These are phyloP conservation scores for Cutaneotrichosporon sp. DNA, from an alignment of 1,284 basidiomycete genomes.

Conservation along the genomic window DNA sequence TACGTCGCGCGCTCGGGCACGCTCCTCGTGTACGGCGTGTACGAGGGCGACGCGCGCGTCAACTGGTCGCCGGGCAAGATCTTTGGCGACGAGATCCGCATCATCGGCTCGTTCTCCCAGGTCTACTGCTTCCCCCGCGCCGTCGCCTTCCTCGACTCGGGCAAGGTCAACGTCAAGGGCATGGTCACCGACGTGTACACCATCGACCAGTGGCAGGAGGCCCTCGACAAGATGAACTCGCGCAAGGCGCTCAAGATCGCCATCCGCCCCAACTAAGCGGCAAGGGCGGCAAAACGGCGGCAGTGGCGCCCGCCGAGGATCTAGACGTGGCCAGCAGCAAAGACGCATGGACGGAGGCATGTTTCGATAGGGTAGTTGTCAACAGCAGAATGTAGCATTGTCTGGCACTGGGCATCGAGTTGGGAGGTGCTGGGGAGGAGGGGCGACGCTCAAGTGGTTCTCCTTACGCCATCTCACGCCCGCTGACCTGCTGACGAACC, in stretches of 20 bases:
- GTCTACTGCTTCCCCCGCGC: slow-evolving; percentile 84
- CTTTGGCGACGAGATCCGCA: slow-evolving; percentile 80
- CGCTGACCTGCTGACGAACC: no score
- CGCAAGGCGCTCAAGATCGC: slow-evolving; percentile 55
- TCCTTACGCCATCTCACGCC: no score
- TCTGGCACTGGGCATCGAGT: no score
- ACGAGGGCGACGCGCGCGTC: slow-evolving; percentile 69
- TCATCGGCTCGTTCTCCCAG: slow-evolving; percentile 83
- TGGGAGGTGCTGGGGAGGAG: no score
- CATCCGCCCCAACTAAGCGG: slow-evolving; percentile 40
- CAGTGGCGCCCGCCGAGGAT: no score
- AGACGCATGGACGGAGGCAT: no score
- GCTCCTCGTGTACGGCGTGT: slow-evolving; percentile 61
- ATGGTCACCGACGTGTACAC: slow-evolving; percentile 78
- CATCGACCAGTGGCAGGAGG: slow-evolving; percentile 74
- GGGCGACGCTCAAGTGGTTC: no score
- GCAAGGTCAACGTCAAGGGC: slow-evolving; percentile 76
- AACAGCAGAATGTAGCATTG: slow-evolving; percentile 3
- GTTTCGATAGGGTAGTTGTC: not conserved
- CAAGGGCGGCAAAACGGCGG: not conserved
- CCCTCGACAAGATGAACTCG: slow-evolving; percentile 76
- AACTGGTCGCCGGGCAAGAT: slow-evolving; percentile 83
- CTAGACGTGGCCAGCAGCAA: not conserved
- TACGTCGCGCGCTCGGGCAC: slow-evolving; percentile 67
- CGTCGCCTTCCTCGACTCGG: slow-evolving; percentile 80